These are phyloP conservation scores for Thalassiosira exigua DNA, from an alignment of 352 stramenopile genomes.

Conservation along the genomic window DNA sequence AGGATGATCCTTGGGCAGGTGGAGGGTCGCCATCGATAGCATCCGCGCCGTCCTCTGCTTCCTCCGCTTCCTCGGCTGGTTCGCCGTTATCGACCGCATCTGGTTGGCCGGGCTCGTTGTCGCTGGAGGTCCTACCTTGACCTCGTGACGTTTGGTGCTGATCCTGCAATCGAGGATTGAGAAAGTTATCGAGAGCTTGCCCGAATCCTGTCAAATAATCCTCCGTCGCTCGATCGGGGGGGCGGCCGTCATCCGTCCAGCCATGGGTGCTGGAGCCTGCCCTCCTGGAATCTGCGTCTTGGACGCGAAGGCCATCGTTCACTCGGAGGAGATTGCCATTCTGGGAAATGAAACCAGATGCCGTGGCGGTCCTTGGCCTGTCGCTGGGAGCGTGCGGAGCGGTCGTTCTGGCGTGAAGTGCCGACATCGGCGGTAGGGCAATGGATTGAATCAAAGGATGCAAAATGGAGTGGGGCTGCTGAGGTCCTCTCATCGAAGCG, in stretches of 20 bases:
- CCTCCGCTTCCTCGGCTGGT: constrained; percentile 17
- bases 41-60: constrained; percentile 14
- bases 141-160: constrained; percentile 13
- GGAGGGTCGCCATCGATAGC: constrained; percentile 3
- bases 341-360: too few relatives aligned
- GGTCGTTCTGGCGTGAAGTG: too few relatives aligned
- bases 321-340: too few relatives aligned
- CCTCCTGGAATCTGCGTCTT: too few relatives aligned
- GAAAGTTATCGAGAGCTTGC: constrained; percentile 63
- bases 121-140: too few relatives aligned
- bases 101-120: not conserved
- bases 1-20: constrained; percentile 3
- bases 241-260: constrained; percentile 74
- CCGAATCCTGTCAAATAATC: constrained; percentile 77
- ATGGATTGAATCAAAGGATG: not conserved
- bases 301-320: too few relatives aligned
- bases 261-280: constrained; percentile 8
- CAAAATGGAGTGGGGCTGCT: too few relatives aligned
- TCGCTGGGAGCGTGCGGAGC: too few relatives aligned
- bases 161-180: constrained; percentile 50
- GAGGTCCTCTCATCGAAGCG: too few relatives aligned
- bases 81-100: not conserved
- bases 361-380: too few relatives aligned
- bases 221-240: constrained; percentile 65
- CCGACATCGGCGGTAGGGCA: not conserved